phyloP scores from a whole-genome alignment of 129 eudicot species.

The Flaveria ramosissima region DNA sequence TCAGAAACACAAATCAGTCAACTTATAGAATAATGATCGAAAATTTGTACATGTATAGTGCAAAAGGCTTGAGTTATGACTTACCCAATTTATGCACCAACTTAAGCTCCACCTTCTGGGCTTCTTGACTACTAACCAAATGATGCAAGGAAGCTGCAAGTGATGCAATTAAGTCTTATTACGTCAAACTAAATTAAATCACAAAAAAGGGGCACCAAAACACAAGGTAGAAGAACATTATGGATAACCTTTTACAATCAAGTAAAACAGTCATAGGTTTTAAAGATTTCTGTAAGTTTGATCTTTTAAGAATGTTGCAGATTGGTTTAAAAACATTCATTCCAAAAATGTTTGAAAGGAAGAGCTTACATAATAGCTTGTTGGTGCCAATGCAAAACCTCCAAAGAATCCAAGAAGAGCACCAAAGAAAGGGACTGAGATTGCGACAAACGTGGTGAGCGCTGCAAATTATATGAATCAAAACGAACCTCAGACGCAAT shows the following conservation, averaged over 20 bases:
- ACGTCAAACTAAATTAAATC: not conserved
- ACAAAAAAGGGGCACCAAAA: not conserved
- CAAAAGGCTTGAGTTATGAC: not conserved
- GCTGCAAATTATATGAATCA: slow-evolving; percentile 37
- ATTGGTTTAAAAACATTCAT: not conserved
- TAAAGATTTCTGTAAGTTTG: slow-evolving; percentile 9
- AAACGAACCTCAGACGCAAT: not conserved
- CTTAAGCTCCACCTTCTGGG: slow-evolving; percentile 59
- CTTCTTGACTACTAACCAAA: slow-evolving; percentile 60
- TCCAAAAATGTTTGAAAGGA: not conserved
- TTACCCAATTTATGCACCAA: slow-evolving; percentile 77
- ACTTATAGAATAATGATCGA: not conserved
- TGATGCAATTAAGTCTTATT: not conserved
- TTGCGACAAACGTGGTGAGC: slow-evolving; percentile 54
- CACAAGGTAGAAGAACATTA: no score
- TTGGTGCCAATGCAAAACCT: slow-evolving; percentile 79
- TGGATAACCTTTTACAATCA: no score
- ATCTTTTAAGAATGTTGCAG: not conserved
- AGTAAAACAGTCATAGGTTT: not conserved
- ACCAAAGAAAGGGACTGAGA: slow-evolving; percentile 78
- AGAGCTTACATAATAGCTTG: slow-evolving; percentile 55
- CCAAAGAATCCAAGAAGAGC: slow-evolving; percentile 79
- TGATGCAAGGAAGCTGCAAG: slow-evolving; percentile 75
- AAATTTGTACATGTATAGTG: not conserved
- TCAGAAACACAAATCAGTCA: slow-evolving; percentile 3